phyloP scores from a whole-genome alignment of 2,329 filamentous ascomycete genomes.

The Stemphylium lycopersici region DNA sequence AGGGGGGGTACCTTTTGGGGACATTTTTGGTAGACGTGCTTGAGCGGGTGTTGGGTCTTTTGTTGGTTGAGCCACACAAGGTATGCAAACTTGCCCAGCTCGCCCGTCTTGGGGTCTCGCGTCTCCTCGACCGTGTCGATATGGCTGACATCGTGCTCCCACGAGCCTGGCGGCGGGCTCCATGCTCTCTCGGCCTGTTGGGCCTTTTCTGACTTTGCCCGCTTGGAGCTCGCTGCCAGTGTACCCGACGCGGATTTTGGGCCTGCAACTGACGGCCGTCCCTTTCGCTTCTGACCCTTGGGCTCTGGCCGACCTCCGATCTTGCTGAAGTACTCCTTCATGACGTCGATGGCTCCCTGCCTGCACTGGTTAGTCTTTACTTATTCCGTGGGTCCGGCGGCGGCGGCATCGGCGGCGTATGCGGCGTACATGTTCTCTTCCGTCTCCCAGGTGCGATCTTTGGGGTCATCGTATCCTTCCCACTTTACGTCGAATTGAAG shows the following conservation, averaged over 20 bases:
- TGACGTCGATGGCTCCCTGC: constrained; percentile 56
- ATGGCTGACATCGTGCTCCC: constrained; percentile 74
- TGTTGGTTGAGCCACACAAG: constrained; percentile 75
- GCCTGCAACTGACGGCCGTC: constrained; percentile 30
- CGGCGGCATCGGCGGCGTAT: background rate
- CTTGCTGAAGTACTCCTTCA: constrained; percentile 67
- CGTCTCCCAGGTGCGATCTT: constrained; percentile 79
- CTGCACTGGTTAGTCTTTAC: constrained; percentile 20
- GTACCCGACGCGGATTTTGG: constrained; percentile 31
- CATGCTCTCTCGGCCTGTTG: constrained; percentile 57
- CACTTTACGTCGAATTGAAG: constrained; percentile 75
- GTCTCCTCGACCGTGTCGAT: constrained; percentile 77
- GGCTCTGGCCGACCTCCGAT: constrained; percentile 68
- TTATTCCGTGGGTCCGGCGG: too few relatives aligned
- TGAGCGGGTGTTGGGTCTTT: constrained; percentile 75
- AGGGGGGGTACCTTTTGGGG: constrained; percentile 68
- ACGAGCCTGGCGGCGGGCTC: constrained; percentile 73
- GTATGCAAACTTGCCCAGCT: constrained; percentile 68
- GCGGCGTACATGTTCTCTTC: constrained; percentile 69
- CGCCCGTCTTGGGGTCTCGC: constrained; percentile 42
- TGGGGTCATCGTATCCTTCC: constrained; percentile 74
- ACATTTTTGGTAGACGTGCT: constrained; percentile 73
- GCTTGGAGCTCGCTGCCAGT: constrained; percentile 32
- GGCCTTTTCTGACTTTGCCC: constrained; percentile 49
- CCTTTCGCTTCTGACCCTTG: constrained; percentile 62